Base-by-base conservation (phyloP, 495 filamentous ascomycete species). In the Xylaria flabelliformis region DNA sequence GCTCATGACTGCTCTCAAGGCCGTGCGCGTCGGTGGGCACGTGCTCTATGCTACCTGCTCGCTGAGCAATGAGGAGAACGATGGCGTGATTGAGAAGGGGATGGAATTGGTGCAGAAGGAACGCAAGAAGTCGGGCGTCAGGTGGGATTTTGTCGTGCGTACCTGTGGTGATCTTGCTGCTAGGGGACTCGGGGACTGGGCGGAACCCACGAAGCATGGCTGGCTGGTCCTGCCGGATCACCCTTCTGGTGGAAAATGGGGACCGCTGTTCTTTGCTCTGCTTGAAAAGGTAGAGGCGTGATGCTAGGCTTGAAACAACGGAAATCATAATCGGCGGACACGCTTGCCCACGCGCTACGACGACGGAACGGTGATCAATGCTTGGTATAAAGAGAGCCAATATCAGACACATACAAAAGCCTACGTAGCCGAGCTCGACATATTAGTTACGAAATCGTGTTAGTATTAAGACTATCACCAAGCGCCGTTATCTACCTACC, bases 41-140 rank as follows among this genome's bases (percentile, higher is more conserved):
- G 71, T 73, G 32, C 58, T 73, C 13, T 73, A 73, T 26, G 71
- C 71, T 12, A 73, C 71, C 3, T 73, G 71, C 15, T 73, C 71
- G 32, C 15, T 73, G 44, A 73, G 71, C 24, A 34, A 15, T 12
- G 71, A 73, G 2, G 71, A 73, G 71, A 73, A 73, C 15, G 55
- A 73, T 10, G 48, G 64, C 32, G 71, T 73, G 10, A 15, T 73
- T 1, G 64, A 69, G 34, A 73, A 56, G 10, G 71, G 29, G 9
- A 51, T 42, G 44, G 71, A 73, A 21, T n/a, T 73, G 34, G 71
- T 64, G 44, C 64, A 64, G 71, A 73, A 69, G 58, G 71, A 73
- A 12, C 64, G 64, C 32, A 73, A 64, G 56, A 73, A 73, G 56
- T 41, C 2, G 13, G 64, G 64, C 10, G 19, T 56, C 17, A 46